Percentiles rank a stretch among this genome's conserved stretches.
Evolutionary conservation across 2,329 filamentous ascomycete genomes (phyloP).

Genomic region (Epichloe sp.): DNA sequence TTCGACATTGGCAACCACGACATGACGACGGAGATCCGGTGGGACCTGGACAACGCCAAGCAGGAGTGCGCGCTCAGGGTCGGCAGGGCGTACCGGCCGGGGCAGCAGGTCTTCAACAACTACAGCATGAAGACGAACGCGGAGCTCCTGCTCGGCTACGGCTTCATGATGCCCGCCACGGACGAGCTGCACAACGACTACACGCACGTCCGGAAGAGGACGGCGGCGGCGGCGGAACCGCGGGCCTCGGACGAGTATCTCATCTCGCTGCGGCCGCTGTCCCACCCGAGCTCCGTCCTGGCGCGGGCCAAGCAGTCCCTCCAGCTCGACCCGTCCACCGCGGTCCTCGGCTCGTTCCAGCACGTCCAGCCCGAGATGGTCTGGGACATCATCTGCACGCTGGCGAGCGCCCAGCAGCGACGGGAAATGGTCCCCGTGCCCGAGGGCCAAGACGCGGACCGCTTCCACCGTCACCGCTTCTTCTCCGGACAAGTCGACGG

Average conservation of each 20-base stretch:
- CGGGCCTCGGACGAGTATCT: slow-evolving; percentile 30
- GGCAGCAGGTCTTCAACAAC: slow-evolving; percentile 53
- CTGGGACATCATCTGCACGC: slow-evolving; percentile 32
- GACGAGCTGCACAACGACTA: slow-evolving; percentile 45
- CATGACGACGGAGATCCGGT: slow-evolving; percentile 43
- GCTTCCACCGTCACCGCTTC: slow-evolving; percentile 14
- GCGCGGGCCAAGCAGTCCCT: slow-evolving; percentile 27
- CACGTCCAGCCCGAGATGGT: slow-evolving; percentile 41
- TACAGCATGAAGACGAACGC: slow-evolving; percentile 65
- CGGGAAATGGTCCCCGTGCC: slow-evolving; percentile 15
- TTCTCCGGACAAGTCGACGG: slow-evolving; percentile 18
- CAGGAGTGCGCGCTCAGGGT: slow-evolving; percentile 30
- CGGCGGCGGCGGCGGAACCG: slow-evolving; percentile 13
- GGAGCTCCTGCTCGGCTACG: slow-evolving; percentile 52
- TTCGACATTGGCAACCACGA: slow-evolving; percentile 63
- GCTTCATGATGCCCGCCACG: slow-evolving; percentile 41
- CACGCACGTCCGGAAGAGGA: slow-evolving; percentile 39
- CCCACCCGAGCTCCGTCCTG: slow-evolving; percentile 33
- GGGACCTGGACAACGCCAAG: slow-evolving; percentile 35
- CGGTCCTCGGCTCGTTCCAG: slow-evolving; percentile 27
- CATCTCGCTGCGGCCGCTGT: slow-evolving; percentile 37
- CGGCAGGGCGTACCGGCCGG: slow-evolving; percentile 30
- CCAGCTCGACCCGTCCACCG: slow-evolving; percentile 12
- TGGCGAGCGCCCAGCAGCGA: slow-evolving; percentile 21
- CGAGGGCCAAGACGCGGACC: slow-evolving; percentile 11